Conservation (phyloP, 2,329 filamentous ascomycete species). For the Sphaerulina vaccinii region DNA sequence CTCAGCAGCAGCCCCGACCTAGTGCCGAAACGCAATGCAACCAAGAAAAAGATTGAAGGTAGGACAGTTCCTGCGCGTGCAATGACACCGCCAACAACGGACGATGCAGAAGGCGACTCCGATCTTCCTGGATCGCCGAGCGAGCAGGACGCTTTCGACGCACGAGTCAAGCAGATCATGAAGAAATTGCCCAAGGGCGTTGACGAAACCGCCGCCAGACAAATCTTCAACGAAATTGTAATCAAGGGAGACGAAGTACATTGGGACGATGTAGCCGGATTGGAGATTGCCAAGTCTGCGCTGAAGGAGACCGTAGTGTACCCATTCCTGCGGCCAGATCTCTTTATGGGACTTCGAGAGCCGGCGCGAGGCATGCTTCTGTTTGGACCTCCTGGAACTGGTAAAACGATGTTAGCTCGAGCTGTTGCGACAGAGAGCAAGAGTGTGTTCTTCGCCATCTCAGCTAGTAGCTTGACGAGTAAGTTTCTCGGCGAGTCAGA, state of each 20-base stretch:
- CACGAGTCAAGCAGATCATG: constrained; percentile 63
- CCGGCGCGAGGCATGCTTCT: constrained; percentile 92
- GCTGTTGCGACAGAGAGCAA: constrained; percentile 92
- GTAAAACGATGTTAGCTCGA: constrained; percentile 95
- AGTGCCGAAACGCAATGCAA: constrained; percentile 18
- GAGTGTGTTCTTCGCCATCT: constrained; percentile 96
- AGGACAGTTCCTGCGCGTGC: constrained; percentile 27
- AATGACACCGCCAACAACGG: constrained; percentile 47
- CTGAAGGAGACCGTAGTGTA: constrained; percentile 96
- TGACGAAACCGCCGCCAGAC: constrained; percentile 77
- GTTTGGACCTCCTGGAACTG: constrained; percentile 95
- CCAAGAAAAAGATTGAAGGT: constrained; percentile 29
- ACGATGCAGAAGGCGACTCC: constrained; percentile 48
- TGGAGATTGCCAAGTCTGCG: constrained; percentile 86
- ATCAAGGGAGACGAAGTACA: constrained; percentile 91
- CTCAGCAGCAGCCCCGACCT: constrained; percentile 26
- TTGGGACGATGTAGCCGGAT: constrained; percentile 89
- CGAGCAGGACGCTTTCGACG: constrained; percentile 57
- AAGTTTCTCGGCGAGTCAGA: constrained; percentile 97
- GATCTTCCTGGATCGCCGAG: constrained; percentile 33
- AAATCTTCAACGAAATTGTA: constrained; percentile 95
- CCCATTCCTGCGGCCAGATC: constrained; percentile 87
- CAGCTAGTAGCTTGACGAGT: constrained; percentile 86
- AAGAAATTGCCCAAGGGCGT: constrained; percentile 78
- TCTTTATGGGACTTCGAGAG: constrained; percentile 93